Evolutionary conservation across 352 stramenopile genomes (phyloP).

Genomic region (Plasmopara muralis): DNA sequence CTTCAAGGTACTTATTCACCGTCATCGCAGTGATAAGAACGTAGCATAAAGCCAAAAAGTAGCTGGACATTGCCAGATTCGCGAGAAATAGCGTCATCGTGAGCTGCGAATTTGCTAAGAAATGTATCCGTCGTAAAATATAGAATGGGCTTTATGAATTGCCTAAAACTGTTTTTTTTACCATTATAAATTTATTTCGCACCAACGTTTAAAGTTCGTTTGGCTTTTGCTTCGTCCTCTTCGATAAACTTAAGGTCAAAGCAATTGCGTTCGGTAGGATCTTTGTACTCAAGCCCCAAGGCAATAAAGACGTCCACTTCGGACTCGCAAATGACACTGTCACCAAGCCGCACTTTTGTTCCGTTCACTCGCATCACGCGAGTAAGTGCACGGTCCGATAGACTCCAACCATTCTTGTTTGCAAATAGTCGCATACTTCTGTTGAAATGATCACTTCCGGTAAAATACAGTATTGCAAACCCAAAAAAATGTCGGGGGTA

Average conservation of each 20-base stretch:
- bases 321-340: constrained; percentile 66
- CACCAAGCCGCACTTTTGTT: constrained; percentile 51
- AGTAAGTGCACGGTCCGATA: constrained; percentile 65
- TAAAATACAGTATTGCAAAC: constrained; percentile 88
- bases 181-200: not conserved
- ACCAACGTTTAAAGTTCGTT: constrained; percentile 18
- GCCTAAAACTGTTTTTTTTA: not conserved
- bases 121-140: too few species aligned
- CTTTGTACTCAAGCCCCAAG: constrained; percentile 80
- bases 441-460: constrained; percentile 89
- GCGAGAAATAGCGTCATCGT: constrained; percentile 82
- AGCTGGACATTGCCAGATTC: constrained; percentile 83
- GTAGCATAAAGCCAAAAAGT: constrained; percentile 85
- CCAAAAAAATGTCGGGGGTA: constrained; percentile 75
- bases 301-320: constrained; percentile 85
- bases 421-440: constrained; percentile 76
- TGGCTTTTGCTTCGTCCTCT: constrained; percentile 59
- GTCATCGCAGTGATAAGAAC: constrained; percentile 76
- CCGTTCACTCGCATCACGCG: constrained; percentile 50
- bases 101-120: not conserved
- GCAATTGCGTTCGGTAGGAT: constrained; percentile 65
- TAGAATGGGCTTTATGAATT: too few species aligned
- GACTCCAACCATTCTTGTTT: constrained; percentile 69
- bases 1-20: constrained; percentile 64
- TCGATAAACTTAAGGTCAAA: constrained; percentile 80